phyloP scores from a whole-genome alignment of 1,284 basidiomycete species.

The Ustilago shanxiensis region DNA sequence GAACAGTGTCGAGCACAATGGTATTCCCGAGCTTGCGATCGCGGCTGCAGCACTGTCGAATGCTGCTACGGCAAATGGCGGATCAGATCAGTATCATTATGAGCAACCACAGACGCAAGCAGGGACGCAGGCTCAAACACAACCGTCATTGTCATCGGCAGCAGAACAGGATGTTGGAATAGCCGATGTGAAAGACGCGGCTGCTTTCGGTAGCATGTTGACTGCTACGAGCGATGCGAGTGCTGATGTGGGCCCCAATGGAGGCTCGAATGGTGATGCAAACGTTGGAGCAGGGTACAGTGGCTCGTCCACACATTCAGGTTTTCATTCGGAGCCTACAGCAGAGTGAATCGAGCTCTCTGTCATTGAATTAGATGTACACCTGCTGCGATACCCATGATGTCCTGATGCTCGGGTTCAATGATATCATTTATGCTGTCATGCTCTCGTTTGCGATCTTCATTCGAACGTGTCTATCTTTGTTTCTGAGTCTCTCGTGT shows the following conservation, averaged over 20 bases:
- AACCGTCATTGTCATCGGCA: background rate
- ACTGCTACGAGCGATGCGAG: conserved; percentile 9
- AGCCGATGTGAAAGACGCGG: conserved; percentile 15
- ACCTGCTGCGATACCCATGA: background rate
- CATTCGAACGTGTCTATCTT: background rate
- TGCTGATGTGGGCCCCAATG: background rate
- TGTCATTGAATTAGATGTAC: background rate
- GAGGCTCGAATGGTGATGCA: conserved; percentile 4
- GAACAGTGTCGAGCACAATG: conserved; percentile 12
- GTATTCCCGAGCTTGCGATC: conserved; percentile 42
- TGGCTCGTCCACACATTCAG: conserved; percentile 9
- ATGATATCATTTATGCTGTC: background rate
- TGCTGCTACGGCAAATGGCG: conserved; percentile 26
- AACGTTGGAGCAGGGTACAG: background rate
- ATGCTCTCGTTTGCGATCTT: background rate
- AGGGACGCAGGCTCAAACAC: conserved; percentile 1
- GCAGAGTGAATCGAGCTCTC: background rate
- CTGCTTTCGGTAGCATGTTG: conserved; percentile 27
- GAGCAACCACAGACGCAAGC: conserved; percentile 6
- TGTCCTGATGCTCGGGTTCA: background rate
- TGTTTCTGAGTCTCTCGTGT: background rate
- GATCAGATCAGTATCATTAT: conserved; percentile 1
- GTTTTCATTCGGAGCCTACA: background rate
- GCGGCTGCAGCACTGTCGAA: conserved; percentile 49
- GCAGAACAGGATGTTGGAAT: background rate